A percentile compares a stretch with the other conserved stretches of the same genome.
Conservation (phyloP, 495 filamentous ascomycete genomes). For the Clohesyomyces aquaticus region DNA sequence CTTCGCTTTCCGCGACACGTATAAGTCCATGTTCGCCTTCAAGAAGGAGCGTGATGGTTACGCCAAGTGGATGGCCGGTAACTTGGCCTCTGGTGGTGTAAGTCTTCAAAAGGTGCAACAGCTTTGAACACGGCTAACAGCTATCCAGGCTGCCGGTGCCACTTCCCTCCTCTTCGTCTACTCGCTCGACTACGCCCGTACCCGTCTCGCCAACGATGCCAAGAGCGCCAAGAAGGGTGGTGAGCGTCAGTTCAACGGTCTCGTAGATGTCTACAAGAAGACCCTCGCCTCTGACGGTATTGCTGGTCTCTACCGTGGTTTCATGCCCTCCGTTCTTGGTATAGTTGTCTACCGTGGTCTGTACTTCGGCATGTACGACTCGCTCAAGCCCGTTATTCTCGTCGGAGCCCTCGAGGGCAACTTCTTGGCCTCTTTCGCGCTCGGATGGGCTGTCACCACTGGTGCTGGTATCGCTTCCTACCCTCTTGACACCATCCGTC, state of each 20-base stretch:
- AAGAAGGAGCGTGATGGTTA: slow-evolving; percentile 99
- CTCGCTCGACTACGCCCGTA: slow-evolving; percentile 99
- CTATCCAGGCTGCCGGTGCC: slow-evolving; percentile 89
- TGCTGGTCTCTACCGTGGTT: slow-evolving; percentile 99
- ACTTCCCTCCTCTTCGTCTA: slow-evolving; percentile 99
- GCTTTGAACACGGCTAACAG: slow-evolving; percentile 40
- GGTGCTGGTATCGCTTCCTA: slow-evolving; percentile 99
- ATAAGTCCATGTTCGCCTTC: slow-evolving; percentile 99
- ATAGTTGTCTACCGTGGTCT: slow-evolving; percentile 99
- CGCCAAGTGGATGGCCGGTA: slow-evolving; percentile 98
- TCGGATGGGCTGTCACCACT: slow-evolving; percentile 99
- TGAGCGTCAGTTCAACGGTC: slow-evolving; percentile 99
- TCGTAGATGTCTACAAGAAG: slow-evolving; percentile 99
- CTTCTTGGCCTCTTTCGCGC: slow-evolving; percentile 98
- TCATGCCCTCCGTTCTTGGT: slow-evolving; percentile 97
- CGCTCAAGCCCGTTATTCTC: slow-evolving; percentile 97
- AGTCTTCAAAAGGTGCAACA: slow-evolving; percentile 46
- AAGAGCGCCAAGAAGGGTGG: slow-evolving; percentile 96
- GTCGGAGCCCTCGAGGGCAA: slow-evolving; percentile 90
- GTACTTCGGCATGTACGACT: slow-evolving; percentile 99
- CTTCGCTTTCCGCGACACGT: slow-evolving; percentile 99
- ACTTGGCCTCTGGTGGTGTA: slow-evolving; percentile 99
- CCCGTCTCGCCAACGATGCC: slow-evolving; percentile 99
- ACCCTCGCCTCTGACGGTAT: slow-evolving; percentile 97
- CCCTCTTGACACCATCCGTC: slow-evolving; percentile 98